A percentile compares a stretch with the other conserved stretches of the same genome.
phyloP scores from a whole-genome alignment of 768 basidiomycete species.

The Sistotremastrum suecicum region DNA sequence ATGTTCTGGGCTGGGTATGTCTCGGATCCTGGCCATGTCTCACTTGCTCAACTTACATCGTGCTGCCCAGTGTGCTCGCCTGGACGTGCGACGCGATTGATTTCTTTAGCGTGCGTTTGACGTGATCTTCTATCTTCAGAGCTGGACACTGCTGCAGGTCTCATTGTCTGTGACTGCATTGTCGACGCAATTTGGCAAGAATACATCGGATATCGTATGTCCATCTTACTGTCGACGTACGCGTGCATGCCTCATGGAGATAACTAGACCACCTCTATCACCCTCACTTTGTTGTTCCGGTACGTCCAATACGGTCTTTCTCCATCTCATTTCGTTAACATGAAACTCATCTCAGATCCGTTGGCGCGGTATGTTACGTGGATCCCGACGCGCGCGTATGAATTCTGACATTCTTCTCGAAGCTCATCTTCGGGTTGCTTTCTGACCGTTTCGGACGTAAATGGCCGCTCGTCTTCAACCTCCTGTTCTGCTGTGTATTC shows the following conservation, averaged over 20 bases:
- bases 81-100: conserved; percentile 85
- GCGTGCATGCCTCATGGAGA: neutral
- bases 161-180: conserved; percentile 41
- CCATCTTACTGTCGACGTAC: neutral
- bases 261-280: conserved; percentile 62
- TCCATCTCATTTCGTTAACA: neutral
- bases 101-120: conserved; percentile 53
- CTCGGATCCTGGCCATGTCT: conserved; percentile 1
- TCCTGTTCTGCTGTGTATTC: conserved; percentile 54
- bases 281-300: conserved; percentile 85
- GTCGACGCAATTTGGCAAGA: conserved; percentile 30
- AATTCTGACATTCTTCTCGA: neutral
- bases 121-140: conserved; percentile 14
- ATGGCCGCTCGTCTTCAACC: conserved; percentile 78
- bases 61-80: conserved; percentile 48
- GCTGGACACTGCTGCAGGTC: conserved; percentile 11
- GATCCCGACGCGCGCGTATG: neutral
- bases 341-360: neutral
- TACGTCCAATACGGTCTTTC: conserved; percentile 22
- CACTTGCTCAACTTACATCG: neutral
- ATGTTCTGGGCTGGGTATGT: conserved; percentile 24
- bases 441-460: conserved; percentile 87
- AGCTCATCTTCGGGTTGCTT: conserved; percentile 66
- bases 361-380: conserved; percentile 1
- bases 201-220: conserved; percentile 29